Evolutionary conservation across 306 rosid genomes (phyloP).

Genomic region (Ammopiptanthus mongolicus): DNA sequence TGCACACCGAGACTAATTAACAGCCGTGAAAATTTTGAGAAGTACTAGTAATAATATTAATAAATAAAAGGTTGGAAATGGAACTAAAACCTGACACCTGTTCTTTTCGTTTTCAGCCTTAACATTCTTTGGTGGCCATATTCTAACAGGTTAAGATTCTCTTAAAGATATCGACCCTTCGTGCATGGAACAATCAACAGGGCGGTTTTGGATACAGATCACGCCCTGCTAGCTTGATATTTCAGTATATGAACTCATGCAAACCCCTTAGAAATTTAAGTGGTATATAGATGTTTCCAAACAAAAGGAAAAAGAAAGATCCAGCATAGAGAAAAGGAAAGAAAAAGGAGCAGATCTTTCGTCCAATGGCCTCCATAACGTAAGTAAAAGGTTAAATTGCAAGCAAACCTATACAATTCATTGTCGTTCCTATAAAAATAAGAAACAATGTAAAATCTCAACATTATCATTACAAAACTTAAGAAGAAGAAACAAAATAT

Average conservation of each 20-base stretch:
- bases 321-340: not conserved
- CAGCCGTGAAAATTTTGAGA: conserved; percentile 13
- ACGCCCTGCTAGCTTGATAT: not conserved
- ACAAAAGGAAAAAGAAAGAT: conserved; percentile 1
- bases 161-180: conserved; percentile 48
- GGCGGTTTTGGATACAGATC: conserved; percentile 25
- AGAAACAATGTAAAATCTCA: too few relatives aligned
- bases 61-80: conserved; percentile 21
- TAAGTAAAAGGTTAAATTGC: not conserved
- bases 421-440: not conserved
- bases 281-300: not conserved
- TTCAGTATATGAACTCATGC: not conserved
- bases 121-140: conserved; percentile 51
- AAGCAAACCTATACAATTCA: conserved; percentile 1
- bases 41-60: too few relatives aligned
- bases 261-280: not conserved
- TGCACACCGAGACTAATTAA: conserved; percentile 13
- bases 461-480: not conserved
- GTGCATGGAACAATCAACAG: conserved; percentile 36
- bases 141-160: conserved; percentile 64
- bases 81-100: conserved; percentile 40
- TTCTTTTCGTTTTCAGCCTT: conserved; percentile 47
- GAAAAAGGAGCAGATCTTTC: not conserved
- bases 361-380: not conserved
- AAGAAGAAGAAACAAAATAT: not conserved